Conservation (phyloP, 2,329 filamentous ascomycete genomes). For the Alternaria triticimaculans region DNA sequence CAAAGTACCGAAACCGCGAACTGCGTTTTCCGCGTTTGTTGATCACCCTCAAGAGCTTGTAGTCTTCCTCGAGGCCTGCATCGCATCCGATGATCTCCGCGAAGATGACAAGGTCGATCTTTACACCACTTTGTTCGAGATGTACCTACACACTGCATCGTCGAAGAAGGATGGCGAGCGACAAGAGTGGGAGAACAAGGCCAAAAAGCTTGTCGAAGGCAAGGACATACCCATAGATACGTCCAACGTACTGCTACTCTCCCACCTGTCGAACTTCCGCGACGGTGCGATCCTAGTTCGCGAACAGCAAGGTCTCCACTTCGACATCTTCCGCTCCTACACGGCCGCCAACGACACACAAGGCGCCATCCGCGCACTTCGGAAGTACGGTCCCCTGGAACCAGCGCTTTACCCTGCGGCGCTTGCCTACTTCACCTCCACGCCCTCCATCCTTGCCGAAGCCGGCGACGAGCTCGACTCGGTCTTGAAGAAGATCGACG, state of each 20-base stretch:
- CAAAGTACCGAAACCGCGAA: slow-evolving; percentile 79
- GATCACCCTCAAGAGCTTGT: slow-evolving; percentile 94
- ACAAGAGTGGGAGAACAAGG: slow-evolving; percentile 86
- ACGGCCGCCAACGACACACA: slow-evolving; percentile 89
- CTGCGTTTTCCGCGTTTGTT: slow-evolving; percentile 94
- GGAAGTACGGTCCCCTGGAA: slow-evolving; percentile 90
- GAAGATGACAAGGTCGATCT: slow-evolving; percentile 81
- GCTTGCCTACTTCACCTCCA: slow-evolving; percentile 90
- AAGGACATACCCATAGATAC: slow-evolving; percentile 85
- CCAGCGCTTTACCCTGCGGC: slow-evolving; percentile 92
- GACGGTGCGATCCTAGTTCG: slow-evolving; percentile 92
- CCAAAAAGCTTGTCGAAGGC: slow-evolving; percentile 84
- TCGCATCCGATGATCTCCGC: slow-evolving; percentile 73
- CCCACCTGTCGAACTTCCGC: slow-evolving; percentile 86
- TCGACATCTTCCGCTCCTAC: slow-evolving; percentile 96
- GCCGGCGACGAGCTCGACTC: slow-evolving; percentile 82
- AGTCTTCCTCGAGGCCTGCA: slow-evolving; percentile 86
- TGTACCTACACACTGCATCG: slow-evolving; percentile 91
- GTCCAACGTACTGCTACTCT: slow-evolving; percentile 91
- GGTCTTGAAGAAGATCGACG: slow-evolving; percentile 85
- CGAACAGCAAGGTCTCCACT: slow-evolving; percentile 88
- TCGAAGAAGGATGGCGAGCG: slow-evolving; percentile 73
- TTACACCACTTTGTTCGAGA: slow-evolving; percentile 95
- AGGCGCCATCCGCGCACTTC: slow-evolving; percentile 86
- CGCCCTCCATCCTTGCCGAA: slow-evolving; percentile 79